Conservation (phyloP, 2,329 filamentous ascomycete species). For the Beauveria asiatica region DNA sequence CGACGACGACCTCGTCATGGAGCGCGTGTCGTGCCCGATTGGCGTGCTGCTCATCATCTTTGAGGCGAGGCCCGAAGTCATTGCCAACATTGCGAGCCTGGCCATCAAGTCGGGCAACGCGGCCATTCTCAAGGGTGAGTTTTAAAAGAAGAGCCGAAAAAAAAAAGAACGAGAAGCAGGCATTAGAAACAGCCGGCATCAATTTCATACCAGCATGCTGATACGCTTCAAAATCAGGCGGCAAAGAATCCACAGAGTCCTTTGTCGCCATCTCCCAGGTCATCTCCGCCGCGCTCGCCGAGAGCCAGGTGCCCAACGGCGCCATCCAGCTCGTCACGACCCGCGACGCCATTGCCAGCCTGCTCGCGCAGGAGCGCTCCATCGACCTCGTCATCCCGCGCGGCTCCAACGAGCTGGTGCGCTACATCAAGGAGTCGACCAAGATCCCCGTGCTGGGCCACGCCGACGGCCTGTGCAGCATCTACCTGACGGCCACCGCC, state of each 20-base stretch:
- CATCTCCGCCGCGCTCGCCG: slow-evolving; percentile 68
- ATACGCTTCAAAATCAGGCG: slow-evolving; percentile 41
- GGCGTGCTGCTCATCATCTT: slow-evolving; percentile 98
- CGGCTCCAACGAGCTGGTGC: slow-evolving; percentile 81
- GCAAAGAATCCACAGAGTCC: slow-evolving; percentile 92
- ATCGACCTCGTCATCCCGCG: slow-evolving; percentile 95
- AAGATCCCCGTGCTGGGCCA: slow-evolving; percentile 95
- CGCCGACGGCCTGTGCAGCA: slow-evolving; percentile 83
- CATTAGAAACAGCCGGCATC: background rate
- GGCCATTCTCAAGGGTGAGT: slow-evolving; percentile 78
- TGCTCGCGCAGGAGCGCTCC: slow-evolving; percentile 76
- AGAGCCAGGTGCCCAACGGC: slow-evolving; percentile 68
- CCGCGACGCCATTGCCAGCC: slow-evolving; percentile 77
- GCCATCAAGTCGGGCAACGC: slow-evolving; percentile 97
- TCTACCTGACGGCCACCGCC: slow-evolving; percentile 75
- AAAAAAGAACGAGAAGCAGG: background rate
- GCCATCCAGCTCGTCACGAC: slow-evolving; percentile 93
- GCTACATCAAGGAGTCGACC: slow-evolving; percentile 81
- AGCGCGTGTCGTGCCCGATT: slow-evolving; percentile 87
- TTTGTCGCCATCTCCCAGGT: slow-evolving; percentile 83
- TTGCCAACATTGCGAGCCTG: slow-evolving; percentile 92
- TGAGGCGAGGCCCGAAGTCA: slow-evolving; percentile 93
- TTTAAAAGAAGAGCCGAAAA: background rate
- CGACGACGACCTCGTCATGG: slow-evolving; percentile 76
- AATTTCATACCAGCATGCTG: background rate